Evolutionary conservation across 2,329 filamentous ascomycete species (phyloP), one percentile per base, ranked within the genome.

Genomic region (Orbilia quercus): DNA sequence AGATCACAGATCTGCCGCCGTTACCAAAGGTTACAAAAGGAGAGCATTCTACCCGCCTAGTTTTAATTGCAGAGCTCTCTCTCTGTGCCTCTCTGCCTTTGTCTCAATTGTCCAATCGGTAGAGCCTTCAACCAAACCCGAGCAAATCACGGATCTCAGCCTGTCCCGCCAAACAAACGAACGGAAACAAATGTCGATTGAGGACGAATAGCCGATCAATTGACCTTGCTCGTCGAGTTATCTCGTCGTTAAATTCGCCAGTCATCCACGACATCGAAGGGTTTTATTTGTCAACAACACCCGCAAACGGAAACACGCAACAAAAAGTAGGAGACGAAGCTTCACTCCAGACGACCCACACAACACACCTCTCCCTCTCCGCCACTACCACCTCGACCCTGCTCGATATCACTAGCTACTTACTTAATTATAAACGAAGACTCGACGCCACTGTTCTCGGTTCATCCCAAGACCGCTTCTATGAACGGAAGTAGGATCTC

Each of bases 401-500:
- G 23, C 45, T 28, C 63, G 28, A 47, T 42, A 23, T 38, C 53
- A 67, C 22, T 12, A n/a, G n/a, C n/a, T n/a, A n/a, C n/a, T n/a
- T n/a, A n/a, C n/a, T n/a, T n/a, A n/a, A n/a, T n/a, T n/a, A n/a
- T 34, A 23, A 57, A 45, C 20, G 34, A 25, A 28, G n/a, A 20
- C 20, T 28, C 53, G 18, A 57, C 48, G 50, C 42, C 51, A 50
- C 62, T 50, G n/a, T 47, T 36, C 7, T 16, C 44, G 14, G 62
- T 36, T 48, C 34, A 22, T 57, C 48, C 48, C 47, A 31, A 63
- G 50, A 54, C 60, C 69, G 69, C 45, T 73, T 66, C 63, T 48
- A 73, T 73, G 69, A 73, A 73, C 69, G 69, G 69, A 62, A 73
- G 69, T 48, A 73, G 69, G 55, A 66, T 73, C 53, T 65, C 69